Conservation (phyloP, 2,329 filamentous ascomycete genomes). For the Talaromyces sp. region DNA sequence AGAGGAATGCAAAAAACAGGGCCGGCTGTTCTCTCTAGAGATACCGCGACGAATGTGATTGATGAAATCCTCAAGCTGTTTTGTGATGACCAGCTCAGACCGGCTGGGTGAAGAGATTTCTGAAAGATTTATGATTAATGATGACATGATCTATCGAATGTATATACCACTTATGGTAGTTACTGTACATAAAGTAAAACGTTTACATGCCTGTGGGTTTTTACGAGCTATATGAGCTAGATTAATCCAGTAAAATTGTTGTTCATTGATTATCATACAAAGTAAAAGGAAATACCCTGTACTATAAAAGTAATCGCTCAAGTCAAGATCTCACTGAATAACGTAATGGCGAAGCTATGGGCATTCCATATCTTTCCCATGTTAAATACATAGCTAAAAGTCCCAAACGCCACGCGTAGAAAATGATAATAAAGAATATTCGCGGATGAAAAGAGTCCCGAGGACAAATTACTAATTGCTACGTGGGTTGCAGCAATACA, state of each 20-base stretch:
- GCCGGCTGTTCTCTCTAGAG: constrained; percentile 29
- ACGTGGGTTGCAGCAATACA: background rate
- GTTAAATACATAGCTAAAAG: background rate
- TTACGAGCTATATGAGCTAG: background rate
- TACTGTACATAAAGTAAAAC: background rate
- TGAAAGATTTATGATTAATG: background rate
- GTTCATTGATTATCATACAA: background rate
- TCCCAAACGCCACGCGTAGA: background rate
- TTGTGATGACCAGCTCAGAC: constrained; percentile 29
- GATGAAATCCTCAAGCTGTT: constrained; percentile 39
- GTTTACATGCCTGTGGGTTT: background rate
- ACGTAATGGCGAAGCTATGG: background rate
- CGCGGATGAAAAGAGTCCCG: background rate
- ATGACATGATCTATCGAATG: background rate
- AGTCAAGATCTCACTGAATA: background rate
- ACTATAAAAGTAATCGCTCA: background rate
- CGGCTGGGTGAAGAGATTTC: background rate
- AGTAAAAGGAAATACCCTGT: background rate
- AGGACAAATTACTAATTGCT: background rate
- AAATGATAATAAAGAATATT: background rate
- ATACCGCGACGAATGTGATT: constrained; percentile 37
- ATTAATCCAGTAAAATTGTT: background rate
- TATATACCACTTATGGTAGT: background rate
- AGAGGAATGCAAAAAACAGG: constrained; percentile 4
- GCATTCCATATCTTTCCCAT: background rate